Base-by-base conservation (phyloP, 78 protist genomes). In the Dictyostelium citrinum region DNA sequence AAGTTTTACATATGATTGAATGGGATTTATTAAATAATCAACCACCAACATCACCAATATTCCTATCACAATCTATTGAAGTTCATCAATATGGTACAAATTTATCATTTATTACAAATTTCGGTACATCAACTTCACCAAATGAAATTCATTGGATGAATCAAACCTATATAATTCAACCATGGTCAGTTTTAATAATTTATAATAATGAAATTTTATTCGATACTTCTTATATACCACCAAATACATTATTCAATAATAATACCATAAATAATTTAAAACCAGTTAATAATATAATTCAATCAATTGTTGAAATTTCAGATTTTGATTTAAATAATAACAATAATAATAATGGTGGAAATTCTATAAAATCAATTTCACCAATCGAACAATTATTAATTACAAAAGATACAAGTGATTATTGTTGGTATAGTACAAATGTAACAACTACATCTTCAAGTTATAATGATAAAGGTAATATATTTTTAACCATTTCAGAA, bases 141-240 rank as follows among this genome's bases (percentile, higher is more conserved):
- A 12, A 46, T 33, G 3, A 0, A 12, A 51, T 74, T 14, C 11
- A 5, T 3, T 51, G 70, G 82, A 17, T 55, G 33, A 67, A 20
- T 41, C 20, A 16, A 45, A 49, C 29, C 1, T n/a, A 3, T 7
- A 72, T 22, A 12, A 24, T 84, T 29, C 22, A 71, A 33, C 75
- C 67, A 55, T 84, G 91, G 91, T 83, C 91, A 35, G 91, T 84
- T 5, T 27, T 24, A 33, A 35, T 84, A 20, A 45, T 74, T 43
- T 74, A 84, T 24, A 84, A 74, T 27, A 33, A 55, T 24, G 2
- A n/a, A 10, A 22, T 46, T 6, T 41, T 84, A 22, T 84, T 72
- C 11, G 91, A 84, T 24, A 84, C 82, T 22, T 70, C 82, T 12
- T 35, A 17, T 2, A 79, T 31, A 8, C 29, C 33, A 24, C 60